Evolutionary conservation across 2,329 filamentous ascomycete species (phyloP), one percentile per base, ranked within the genome.

Genomic region (Cladosporium sp.): DNA sequence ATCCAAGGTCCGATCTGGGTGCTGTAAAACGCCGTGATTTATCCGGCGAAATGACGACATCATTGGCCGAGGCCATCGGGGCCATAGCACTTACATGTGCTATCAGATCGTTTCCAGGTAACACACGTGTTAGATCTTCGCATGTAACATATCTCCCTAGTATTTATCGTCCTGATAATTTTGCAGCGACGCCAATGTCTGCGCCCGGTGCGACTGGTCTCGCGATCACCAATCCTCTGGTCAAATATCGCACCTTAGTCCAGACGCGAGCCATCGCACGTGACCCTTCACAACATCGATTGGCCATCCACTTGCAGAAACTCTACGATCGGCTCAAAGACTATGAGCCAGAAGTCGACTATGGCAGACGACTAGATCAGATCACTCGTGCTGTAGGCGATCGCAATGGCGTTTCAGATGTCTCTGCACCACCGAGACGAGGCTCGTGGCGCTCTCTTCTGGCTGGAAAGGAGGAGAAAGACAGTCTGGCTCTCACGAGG

Each of bases 281-380:
- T 8, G 89, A 93, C 72, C 83, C 84, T 5, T 61, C 69, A 14
- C 69, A 72, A 63, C 64, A 70, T 58, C 66, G 64, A 38, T 42
- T 72, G 71, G 89, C 89, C 5, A 79, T 90, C 40, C 88, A 93
- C 72, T 79, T 93, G 1, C 88, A 90, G 65, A 89, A 90, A 69
- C 79, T 93, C 11, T 93, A 94, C 66, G 77, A 84, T 38, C 81
- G 86, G 2, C 77, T 93, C 40, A 92, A 90, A 69, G 89, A 93
- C 71, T 93, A 94, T 73, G 83, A 88, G 37, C 90, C 89, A 0
- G 82, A 85, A 49, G 66, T 82, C 12, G 87, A 91, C 68, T 92
- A 92, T 69, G 81, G 81, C 30, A 78, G 84, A 61, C 82, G 84
- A 28, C 78, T 94, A 1, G 80, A 82, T 43, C 84, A 85, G 63